Conservation (phyloP, 2,329 filamentous ascomycete genomes). For the Penicillium griseofulvum region DNA sequence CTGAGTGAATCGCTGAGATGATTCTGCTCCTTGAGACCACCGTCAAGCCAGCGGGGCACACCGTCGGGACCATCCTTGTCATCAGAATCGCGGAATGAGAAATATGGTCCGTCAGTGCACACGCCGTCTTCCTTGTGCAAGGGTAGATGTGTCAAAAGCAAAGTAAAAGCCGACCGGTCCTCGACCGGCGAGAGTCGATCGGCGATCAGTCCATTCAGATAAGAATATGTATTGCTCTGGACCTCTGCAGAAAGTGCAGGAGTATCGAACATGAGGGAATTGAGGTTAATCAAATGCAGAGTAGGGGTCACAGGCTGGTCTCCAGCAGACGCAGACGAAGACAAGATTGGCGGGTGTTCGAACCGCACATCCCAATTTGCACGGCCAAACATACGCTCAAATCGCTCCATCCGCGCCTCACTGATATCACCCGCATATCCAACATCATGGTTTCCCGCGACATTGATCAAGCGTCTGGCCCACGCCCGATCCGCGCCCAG, state of each 20-base stretch:
- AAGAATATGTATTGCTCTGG: conserved; percentile 73
- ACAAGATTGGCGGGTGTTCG: conserved; percentile 50
- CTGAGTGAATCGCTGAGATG: conserved; percentile 73
- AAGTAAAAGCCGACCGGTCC: conserved; percentile 66
- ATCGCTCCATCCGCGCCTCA: conserved; percentile 69
- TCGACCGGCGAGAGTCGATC: conserved; percentile 60
- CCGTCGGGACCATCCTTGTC: conserved; percentile 57
- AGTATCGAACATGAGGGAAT: conserved; percentile 89
- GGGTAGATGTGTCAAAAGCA: conserved; percentile 89
- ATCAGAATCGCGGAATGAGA: conserved; percentile 71
- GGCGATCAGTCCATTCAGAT: conserved; percentile 60
- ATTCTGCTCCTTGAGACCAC: conserved; percentile 77
- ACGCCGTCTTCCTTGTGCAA: conserved; percentile 78
- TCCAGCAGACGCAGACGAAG: conserved; percentile 8
- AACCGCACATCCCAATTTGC: conserved; percentile 88
- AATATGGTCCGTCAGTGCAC: conserved; percentile 81
- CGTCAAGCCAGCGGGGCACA: conserved; percentile 37
- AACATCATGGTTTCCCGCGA: conserved; percentile 93
- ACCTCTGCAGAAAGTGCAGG: conserved; percentile 67
- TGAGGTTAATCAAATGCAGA: conserved; percentile 79
- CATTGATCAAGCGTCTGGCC: conserved; percentile 77
- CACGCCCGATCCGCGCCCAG: conserved; percentile 55
- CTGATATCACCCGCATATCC: conserved; percentile 93
- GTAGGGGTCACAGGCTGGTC: conserved; percentile 49
- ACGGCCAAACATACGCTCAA: conserved; percentile 80